Evolutionary conservation across 768 basidiomycete species (phyloP), one percentile per base, ranked within the genome.

Genomic region (Tephrocybe sp.): DNA sequence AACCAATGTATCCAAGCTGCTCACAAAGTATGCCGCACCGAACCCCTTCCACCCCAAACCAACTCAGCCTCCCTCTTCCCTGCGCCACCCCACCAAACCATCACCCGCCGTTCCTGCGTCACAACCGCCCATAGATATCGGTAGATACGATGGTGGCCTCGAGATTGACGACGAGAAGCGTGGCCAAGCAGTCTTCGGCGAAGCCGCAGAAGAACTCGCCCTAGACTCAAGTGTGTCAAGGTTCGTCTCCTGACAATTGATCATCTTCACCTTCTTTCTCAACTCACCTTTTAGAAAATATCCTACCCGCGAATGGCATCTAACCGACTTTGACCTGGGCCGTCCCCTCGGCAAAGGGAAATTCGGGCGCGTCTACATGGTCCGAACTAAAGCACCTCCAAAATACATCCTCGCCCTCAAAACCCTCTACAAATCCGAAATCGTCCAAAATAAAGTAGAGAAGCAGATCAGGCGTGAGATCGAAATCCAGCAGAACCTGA

Each of bases 331-430:
- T 59, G 92, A 97, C 55, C 96, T 98, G 61, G 96, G 97, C 15
- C 83, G 93, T 9, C 93, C 94, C 3, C 78, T 99, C 1, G 97
- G 97, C n/a, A 98, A 98, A 66, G 97, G 97, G 38, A 98, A 98
- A 73, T 99, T 98, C 59, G 97, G 97, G 1, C 89, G 93, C 2
- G 97, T 99, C 21, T 98, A 99, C 75, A 95, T 98, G 87, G 93
- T 96, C 37, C 84, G 95, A 43, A 98, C 96, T 16, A 96, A 95
- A 67, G 67, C 74, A 52, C 80, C 86, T 51, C 92, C 94, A 1
- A 82, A 86, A 52, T 98, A 90, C 74, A 96, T 98, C 64, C 83
- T 98, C 60, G 96, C 96, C 19, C 84, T 98, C 69, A 98, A 98
- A 70, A 94, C 91, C 54, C 77, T 98, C 48, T 95, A 95, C 79